Base-by-base conservation (phyloP, 2,329 filamentous ascomycete species). In the Xylariales sp. region DNA sequence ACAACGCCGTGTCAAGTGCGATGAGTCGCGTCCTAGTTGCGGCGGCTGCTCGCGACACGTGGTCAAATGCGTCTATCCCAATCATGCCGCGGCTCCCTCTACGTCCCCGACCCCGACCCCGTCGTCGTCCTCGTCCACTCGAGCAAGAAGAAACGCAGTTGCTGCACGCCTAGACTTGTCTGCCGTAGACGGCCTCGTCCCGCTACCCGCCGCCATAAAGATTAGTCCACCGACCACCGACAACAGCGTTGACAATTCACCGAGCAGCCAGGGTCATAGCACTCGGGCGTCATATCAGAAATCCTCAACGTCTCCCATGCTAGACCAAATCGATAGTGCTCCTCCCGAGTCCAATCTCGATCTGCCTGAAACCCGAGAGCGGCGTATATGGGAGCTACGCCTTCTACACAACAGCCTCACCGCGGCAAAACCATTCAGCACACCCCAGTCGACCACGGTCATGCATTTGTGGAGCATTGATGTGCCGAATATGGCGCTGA, bases 301-400 rank as follows among this genome's bases (percentile, higher is more conserved):
- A n/a, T n/a, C n/a, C n/a, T n/a, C n/a, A n/a, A n/a, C n/a, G n/a
- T 32, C 29, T 31, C 20, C 19, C 2, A 40, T 19, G 3, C 28
- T 29, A n/a, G 16, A 31, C 18, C 21, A 15, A 15, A 14, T 15
- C 10, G 15, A 12, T 22, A 29, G 25, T 15, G 18, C 8, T n/a
- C n/a, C n/a, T n/a, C n/a, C n/a, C 24, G 56, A 57, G 34, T 27
- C 42, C 9, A 57, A 58, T 10, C 47, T 59, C 31, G 57, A 58
- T 28, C 40, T 62, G 3, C 62, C 62, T 14, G 63, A 66, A 42
- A 54, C 57, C 5, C 53, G 56, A 6, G 54, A 57, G 46, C 56
- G 63, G n/a, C 61, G 63, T 9, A 28, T 62, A 25, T 63, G 60
- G 50, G 63, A 66, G 51, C 46, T 65, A 40, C 54, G 60, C 7